These are phyloP conservation scores for Aspergillus hortae DNA, from an alignment of 2,329 filamentous ascomycete genomes.

Conservation along the genomic window DNA sequence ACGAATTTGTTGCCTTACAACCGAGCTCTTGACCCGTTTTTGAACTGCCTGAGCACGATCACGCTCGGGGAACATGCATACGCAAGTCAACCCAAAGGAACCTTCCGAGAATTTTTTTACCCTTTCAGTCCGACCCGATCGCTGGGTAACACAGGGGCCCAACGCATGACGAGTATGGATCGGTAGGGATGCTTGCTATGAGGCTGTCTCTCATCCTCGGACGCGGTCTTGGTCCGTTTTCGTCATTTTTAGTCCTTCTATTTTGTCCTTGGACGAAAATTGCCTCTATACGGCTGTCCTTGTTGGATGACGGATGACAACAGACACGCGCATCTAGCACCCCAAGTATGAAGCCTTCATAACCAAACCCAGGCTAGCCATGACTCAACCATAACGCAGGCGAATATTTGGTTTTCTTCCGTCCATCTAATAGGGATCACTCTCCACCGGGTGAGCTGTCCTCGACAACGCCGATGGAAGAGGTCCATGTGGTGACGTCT, in stretches of 20 bases:
- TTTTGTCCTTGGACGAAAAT: not conserved
- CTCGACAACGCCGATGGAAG: slow-evolving; percentile 9
- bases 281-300: not conserved
- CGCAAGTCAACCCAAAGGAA: slow-evolving; percentile 5
- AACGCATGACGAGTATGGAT: slow-evolving; percentile 7
- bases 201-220: not conserved
- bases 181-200: slow-evolving; percentile 1
- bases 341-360: too few relatives aligned
- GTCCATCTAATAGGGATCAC: not conserved
- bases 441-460: slow-evolving; percentile 5
- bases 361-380: not conserved
- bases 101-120: slow-evolving; percentile 4
- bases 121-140: slow-evolving; percentile 14
- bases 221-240: not conserved
- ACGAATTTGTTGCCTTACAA: slow-evolving; percentile 15
- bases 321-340: too few relatives aligned
- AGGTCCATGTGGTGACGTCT: slow-evolving; percentile 5
- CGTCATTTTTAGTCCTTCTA: not conserved
- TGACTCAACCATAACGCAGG: not conserved
- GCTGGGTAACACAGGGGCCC: slow-evolving; percentile 17
- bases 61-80: slow-evolving; percentile 6
- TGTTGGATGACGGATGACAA: too few relatives aligned
- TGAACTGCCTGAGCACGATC: slow-evolving; percentile 11
- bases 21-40: slow-evolving; percentile 2
- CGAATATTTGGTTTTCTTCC: slow-evolving; percentile 1